phyloP scores from a whole-genome alignment of 371 early-diverging fungal species.

The Mucor mucedo region DNA sequence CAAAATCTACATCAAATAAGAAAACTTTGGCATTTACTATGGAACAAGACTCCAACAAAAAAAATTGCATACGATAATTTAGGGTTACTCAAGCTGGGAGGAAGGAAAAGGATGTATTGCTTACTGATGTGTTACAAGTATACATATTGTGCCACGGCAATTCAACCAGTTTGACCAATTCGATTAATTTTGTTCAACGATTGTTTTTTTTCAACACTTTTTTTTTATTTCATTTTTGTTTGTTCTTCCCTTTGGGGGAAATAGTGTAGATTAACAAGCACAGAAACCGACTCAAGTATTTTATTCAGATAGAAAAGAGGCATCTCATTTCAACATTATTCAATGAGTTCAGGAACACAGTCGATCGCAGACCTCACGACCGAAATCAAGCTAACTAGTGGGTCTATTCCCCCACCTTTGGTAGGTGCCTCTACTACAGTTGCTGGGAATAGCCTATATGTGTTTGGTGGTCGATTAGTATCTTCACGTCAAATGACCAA shows the following conservation, averaged over 20 bases:
- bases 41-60: too few species aligned
- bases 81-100: too few species aligned
- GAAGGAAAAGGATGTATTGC: too few species aligned
- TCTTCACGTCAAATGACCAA: constrained; percentile 70
- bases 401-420: constrained; percentile 69
- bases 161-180: not conserved
- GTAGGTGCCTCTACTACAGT: constrained; percentile 73
- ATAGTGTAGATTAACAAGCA: not conserved
- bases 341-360: constrained; percentile 37
- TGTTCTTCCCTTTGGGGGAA: not conserved
- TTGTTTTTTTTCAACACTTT: not conserved
- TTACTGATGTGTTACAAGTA: not conserved
- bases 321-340: constrained; percentile 7
- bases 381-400: constrained; percentile 66
- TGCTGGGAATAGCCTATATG: constrained; percentile 60
- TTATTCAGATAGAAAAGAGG: not conserved
- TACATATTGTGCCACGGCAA: not conserved
- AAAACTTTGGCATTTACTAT: too few species aligned
- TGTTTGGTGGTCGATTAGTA: constrained; percentile 77
- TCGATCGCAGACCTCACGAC: constrained; percentile 79
- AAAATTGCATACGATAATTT: too few species aligned
- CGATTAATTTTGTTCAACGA: too few species aligned
- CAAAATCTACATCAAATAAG: too few species aligned
- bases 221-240: not conserved
- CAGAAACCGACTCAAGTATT: not conserved